Conservation (phyloP, 1,284 basidiomycete species). For the Bondarzewia mesenterica region DNA sequence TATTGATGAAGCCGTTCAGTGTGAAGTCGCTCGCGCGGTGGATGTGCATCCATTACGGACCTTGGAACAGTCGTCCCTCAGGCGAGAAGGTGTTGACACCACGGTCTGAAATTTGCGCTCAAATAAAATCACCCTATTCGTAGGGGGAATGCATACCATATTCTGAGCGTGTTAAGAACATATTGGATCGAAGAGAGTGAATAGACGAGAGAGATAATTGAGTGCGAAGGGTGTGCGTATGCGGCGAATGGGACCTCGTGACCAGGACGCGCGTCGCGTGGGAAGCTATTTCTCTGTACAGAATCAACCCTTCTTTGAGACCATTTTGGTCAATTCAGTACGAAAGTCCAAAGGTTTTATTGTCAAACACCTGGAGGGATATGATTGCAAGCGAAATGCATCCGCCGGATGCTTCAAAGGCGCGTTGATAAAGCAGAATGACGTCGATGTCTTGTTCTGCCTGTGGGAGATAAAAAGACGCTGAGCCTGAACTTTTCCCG, state of each 20-base stretch:
- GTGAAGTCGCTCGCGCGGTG: not conserved
- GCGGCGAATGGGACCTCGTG: not conserved
- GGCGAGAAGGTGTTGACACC: constrained; percentile 99
- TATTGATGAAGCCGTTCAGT: constrained; percentile 22
- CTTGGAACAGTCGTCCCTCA: constrained; percentile 91
- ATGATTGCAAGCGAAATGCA: too few species aligned
- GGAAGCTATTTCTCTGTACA: too few species aligned
- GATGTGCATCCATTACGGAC: constrained; percentile 29
- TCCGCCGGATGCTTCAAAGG: too few species aligned
- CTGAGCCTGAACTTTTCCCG: too few species aligned
- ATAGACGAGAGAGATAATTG: not conserved
- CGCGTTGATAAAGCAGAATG: too few species aligned
- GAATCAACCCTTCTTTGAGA: not conserved
- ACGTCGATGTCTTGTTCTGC: too few species aligned
- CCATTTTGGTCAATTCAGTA: too few species aligned
- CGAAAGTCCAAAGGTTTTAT: too few species aligned
- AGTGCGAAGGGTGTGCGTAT: not conserved
- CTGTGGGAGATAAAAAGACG: too few species aligned
- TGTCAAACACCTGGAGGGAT: too few species aligned
- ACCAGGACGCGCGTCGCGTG: constrained; percentile 11
- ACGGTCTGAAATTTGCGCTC: constrained; percentile 52
- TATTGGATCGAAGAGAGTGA: constrained; percentile 19
- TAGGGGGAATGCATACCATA: constrained; percentile 47
- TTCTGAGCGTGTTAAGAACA: constrained; percentile 93
- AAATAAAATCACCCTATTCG: not conserved